These are phyloP conservation scores for Pneumocystis sp. DNA, from an alignment of 1,139 yeast species.

Conservation along the genomic window DNA sequence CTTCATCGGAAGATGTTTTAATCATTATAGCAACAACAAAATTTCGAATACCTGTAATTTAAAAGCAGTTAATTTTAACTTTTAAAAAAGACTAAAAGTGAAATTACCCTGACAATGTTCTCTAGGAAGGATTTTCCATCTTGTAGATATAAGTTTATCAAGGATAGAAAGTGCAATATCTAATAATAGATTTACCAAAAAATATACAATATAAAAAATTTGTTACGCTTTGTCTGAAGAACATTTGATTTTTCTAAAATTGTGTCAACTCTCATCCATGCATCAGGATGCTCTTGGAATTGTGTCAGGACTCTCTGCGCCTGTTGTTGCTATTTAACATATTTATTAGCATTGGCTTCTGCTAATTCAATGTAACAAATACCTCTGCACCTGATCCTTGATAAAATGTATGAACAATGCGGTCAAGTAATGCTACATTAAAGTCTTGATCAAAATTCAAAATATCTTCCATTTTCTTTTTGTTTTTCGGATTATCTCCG, in stretches of 20 bases:
- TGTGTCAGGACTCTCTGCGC: slow-evolving; percentile 76
- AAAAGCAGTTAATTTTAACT: not conserved
- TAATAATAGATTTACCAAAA: not conserved
- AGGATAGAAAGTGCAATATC: slow-evolving; percentile 72
- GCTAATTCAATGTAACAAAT: not conserved
- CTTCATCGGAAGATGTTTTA: slow-evolving; percentile 74
- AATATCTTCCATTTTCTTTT: slow-evolving; percentile 55
- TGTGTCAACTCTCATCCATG: slow-evolving; percentile 90
- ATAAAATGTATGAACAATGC: slow-evolving; percentile 75
- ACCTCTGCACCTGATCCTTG: slow-evolving; percentile 44
- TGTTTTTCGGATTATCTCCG: not conserved
- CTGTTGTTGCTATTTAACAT: slow-evolving; percentile 36
- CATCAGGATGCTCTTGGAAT: slow-evolving; percentile 87
- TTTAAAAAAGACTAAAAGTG: slow-evolving; percentile 26
- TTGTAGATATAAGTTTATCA: slow-evolving; percentile 75
- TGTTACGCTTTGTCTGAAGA: slow-evolving; percentile 63
- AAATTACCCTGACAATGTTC: slow-evolving; percentile 38
- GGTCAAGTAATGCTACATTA: slow-evolving; percentile 67
- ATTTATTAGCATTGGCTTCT: not conserved
- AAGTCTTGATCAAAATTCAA: slow-evolving; percentile 63
- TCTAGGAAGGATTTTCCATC: slow-evolving; percentile 85
- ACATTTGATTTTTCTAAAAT: slow-evolving; percentile 65
- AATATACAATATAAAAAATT: not conserved
- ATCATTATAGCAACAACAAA: slow-evolving; percentile 89
- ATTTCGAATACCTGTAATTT: slow-evolving; percentile 57